Evolutionary conservation across 1,284 basidiomycete species (phyloP), one percentile per base, ranked within the genome.

Genomic region (Austroboletus olivaceoglutinosus): DNA sequence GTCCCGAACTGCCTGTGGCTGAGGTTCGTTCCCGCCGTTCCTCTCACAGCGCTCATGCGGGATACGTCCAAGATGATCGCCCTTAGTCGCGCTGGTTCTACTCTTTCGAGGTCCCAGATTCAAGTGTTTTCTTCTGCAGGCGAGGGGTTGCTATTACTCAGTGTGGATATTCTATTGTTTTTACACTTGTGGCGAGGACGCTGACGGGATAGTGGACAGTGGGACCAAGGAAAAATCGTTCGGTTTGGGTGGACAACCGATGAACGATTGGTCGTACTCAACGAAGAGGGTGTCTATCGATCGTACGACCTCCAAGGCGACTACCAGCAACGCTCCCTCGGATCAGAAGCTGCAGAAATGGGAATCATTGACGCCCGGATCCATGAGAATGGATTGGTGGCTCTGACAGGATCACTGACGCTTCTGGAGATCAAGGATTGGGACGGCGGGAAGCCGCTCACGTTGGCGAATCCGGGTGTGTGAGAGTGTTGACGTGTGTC

Each of bases 201-300:
- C 52, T 71, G 59, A 55, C 59, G 63, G 22, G 47, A 52, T 39
- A 45, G 56, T 29, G 48, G 45, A 22, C 50, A 93, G 87, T 95
- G 92, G 91, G 90, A 93, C 54, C 85, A 90, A 63, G 83, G 78
- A 47, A 86, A 78, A 62, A 87, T 94, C 48, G 72, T 93, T 47
- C 81, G 82, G 23, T 86, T 94, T 59, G 92, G 91, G 25, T 94
- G 91, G 86, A 91, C 90, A 0, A 66, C 71, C 15, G 83, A 89
- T 58, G 91, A 96, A 61, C 80, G 85, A 45, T 79, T 98, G 31
- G 85, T 89, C 1, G 82, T 96, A 7, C 73, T 99, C 27, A 93
- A 94, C 58, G 93, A 97, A 68, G 93, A 98, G 61, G 96, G 96
- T 16, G 78, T 82, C 10, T 98, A 97, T 66, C 81, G 96, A 37